phyloP scores from a whole-genome alignment of 441 rosid species.

The Populus hybrid region DNA sequence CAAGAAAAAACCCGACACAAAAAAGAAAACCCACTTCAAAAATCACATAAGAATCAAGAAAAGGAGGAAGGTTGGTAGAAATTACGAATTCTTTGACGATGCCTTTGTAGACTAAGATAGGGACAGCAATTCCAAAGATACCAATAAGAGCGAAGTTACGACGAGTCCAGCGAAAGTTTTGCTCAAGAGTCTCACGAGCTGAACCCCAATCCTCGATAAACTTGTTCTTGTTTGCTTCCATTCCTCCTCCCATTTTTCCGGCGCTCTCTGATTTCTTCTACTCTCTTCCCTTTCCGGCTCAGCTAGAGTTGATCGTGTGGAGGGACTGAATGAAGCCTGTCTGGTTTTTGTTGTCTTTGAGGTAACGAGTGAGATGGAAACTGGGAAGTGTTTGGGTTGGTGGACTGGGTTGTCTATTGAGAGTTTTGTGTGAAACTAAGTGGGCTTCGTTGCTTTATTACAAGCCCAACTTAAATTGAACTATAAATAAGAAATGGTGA shows the following conservation, averaged over 20 bases:
- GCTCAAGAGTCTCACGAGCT: slow-evolving; percentile 78
- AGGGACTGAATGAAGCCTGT: neutral
- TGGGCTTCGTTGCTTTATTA: neutral
- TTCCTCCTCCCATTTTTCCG: slow-evolving; percentile 77
- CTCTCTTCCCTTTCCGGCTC: neutral
- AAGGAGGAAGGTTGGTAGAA: neutral
- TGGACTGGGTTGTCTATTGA: neutral
- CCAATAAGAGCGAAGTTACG: slow-evolving; percentile 83
- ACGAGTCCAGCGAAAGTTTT: slow-evolving; percentile 88
- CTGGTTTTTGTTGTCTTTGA: neutral
- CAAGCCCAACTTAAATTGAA: neutral
- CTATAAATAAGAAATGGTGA: neutral
- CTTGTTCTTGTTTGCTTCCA: slow-evolving; percentile 81
- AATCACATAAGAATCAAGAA: neutral
- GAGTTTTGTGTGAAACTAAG: neutral
- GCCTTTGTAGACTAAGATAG: slow-evolving; percentile 74
- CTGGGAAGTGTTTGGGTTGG: neutral
- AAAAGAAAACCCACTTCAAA: neutral
- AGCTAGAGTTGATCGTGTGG: neutral
- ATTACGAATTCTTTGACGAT: slow-evolving; percentile 83
- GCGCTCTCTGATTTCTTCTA: slow-evolving; percentile 5
- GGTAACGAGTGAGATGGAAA: neutral
- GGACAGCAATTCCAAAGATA: slow-evolving; percentile 79
- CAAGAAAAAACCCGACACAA: neutral
- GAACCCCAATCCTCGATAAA: slow-evolving; percentile 86